Evolutionary conservation across 2,329 filamentous ascomycete species (phyloP), one percentile per base, ranked within the genome.

Genomic region (Fusarium buharicum): DNA sequence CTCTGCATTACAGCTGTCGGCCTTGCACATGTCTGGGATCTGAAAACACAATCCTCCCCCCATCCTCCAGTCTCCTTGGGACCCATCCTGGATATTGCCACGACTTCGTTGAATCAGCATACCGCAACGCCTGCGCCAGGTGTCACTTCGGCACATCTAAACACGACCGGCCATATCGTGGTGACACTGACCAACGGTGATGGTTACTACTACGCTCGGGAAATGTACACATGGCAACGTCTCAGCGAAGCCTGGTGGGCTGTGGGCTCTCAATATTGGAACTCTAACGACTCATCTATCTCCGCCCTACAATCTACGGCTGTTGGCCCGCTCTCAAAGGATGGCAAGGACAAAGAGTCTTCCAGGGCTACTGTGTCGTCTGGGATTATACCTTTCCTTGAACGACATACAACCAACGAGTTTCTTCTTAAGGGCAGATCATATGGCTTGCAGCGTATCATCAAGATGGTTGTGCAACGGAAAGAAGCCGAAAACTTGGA

Each of bases 181-280:
- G 86, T 98, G n/a, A 95, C 92, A 0, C 83, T 99, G 56, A 95
- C 90, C 20, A 98, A 97, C 69, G 95, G 95, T 17, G 94, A 99
- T 69, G 95, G 95, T 2, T 99, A 93, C 76, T 89, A 89, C 49
- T 99, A 99, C 76, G 91, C 91, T 2, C 86, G 90, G 1, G 83
- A 84, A 16, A 91, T 99, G 89, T 94, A 88, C 75, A 86, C 88
- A 8, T 99, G 95, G 95, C 94, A 98, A 76, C 88, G 93, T 10
- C 82, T 99, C n/a, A 96, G 93, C 3, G 96, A 99, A 74, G 86
- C 92, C 2, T 99, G 95, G 95, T 99, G 95, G 93, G 94, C 94
- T 0, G 93, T 98, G 0, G 93, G 93, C 16, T 96, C 92, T 68
- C 95, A 99, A 74, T 99, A 99, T 75, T 99, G 95, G 96, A 98